A percentile compares a stretch with the other conserved stretches of the same genome.
These are phyloP conservation scores for Kuraishia ogatae DNA, from an alignment of 805 yeast genomes.

Conservation along the genomic window DNA sequence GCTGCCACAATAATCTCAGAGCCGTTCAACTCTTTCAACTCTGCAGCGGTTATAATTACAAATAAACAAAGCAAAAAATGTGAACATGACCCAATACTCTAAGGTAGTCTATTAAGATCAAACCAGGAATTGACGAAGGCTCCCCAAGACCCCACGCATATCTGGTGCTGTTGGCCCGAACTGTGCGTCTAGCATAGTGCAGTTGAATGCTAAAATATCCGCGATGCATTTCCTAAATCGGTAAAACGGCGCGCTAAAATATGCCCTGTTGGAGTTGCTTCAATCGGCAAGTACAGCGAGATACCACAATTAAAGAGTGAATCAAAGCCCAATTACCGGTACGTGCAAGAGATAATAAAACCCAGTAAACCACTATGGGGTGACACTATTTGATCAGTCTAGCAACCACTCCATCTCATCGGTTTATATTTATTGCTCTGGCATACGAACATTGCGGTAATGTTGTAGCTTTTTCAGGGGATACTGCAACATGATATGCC, in stretches of 20 bases:
- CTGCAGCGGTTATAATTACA: too few species aligned
- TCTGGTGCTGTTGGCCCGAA: background rate
- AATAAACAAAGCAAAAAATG: too few species aligned
- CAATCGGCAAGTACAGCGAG: background rate
- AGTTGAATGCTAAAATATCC: background rate
- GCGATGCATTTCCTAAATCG: background rate
- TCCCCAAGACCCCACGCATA: too few species aligned
- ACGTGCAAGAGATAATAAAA: background rate
- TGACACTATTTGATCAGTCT: background rate
- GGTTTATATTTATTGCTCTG: too few species aligned
- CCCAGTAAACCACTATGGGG: background rate
- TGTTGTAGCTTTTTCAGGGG: background rate
- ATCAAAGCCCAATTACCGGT: background rate
- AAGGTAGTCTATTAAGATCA: too few species aligned
- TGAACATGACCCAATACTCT: background rate
- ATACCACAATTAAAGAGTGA: background rate
- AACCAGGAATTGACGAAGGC: too few species aligned
- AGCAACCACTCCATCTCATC: background rate
- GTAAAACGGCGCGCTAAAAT: background rate
- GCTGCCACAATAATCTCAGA: too few species aligned
- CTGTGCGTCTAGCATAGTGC: background rate
- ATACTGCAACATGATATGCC: background rate
- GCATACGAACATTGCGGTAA: background rate
- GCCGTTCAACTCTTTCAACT: too few species aligned
- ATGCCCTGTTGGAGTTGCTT: background rate